Base-by-base conservation (phyloP, 345 rosid species). In the Arabidopsis suecica region DNA sequence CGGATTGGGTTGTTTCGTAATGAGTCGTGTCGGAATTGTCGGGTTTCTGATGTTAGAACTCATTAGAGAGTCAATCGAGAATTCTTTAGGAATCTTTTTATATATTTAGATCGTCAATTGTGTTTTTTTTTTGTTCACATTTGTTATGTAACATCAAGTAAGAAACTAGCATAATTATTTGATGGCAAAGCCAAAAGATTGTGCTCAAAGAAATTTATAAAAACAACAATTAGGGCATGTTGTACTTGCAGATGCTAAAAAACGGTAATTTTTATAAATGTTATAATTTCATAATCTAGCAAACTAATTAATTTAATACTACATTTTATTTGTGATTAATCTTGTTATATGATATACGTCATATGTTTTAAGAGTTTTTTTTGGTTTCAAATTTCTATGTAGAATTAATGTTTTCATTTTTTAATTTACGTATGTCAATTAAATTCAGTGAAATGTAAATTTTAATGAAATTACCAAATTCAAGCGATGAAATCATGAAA, bases 11-110 rank as follows among this genome's bases (percentile, higher is more conserved):
- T 71, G 12, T 78, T 66, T 3, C 73, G 53, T 13, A 53, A 72
- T 41, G 81, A 72, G 69, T 72, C 81, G 3, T 78, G 81, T 66
- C 78, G 65, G 57, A 65, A 53, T 78, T 78, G 81, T 72, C 78
- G 73, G 6, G 9, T 51, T 36, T 53, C 81, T 5, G 78, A 66
- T 59, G 81, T 61, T 66, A 61, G 68, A 78, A 78, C 61, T 5
- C 64, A 60, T 72, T 53, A 38, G 77, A 36, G 61, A 71, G 7
- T 77, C 18, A 16, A 16, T 16, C 80, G n/a, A 65, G 36, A 28
- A 71, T 71, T 71, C 72, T 58, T 16, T 71, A 71, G 56, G 33
- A 55, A 45, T 22, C 9, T 33, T 20, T 34, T 53, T 42, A 38
- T 42, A 14, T 50, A 51, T n/a, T 40, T 76, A 36, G 30, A 34